Evolutionary conservation across 2,329 filamentous ascomycete genomes (phyloP).

Genomic region (Colletotrichum falcatum): DNA sequence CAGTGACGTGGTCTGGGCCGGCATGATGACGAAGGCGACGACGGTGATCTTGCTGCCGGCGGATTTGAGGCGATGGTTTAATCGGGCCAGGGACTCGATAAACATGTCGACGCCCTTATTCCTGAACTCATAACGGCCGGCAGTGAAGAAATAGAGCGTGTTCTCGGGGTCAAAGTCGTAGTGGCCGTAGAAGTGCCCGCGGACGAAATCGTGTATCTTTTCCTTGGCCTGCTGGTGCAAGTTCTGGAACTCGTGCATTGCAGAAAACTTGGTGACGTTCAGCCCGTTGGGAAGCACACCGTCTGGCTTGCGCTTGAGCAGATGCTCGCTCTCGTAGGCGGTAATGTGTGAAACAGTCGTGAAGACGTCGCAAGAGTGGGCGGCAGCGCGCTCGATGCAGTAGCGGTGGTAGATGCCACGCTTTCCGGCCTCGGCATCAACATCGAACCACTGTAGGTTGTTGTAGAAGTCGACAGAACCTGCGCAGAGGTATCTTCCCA

Average conservation of each 20-base stretch:
- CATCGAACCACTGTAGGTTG: conserved; percentile 96
- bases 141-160: conserved; percentile 97
- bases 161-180: conserved; percentile 98
- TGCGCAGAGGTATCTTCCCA: conserved; percentile 95
- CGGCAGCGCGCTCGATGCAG: conserved; percentile 94
- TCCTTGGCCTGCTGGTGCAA: conserved; percentile 96
- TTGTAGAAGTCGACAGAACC: conserved; percentile 99
- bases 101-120: conserved; percentile 99
- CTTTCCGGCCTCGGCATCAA: conserved; percentile 96
- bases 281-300: conserved; percentile 96
- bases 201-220: conserved; percentile 98
- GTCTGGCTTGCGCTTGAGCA: conserved; percentile 97
- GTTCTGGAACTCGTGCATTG: conserved; percentile 99
- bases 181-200: conserved; percentile 98
- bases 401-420: conserved; percentile 98
- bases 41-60: conserved; percentile 91
- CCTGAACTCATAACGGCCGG: conserved; percentile 95
- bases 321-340: conserved; percentile 96
- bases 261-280: conserved; percentile 98
- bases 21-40: conserved; percentile 99
- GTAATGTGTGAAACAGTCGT: conserved; percentile 99
- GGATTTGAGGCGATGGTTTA: conserved; percentile 92
- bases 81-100: conserved; percentile 91
- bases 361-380: conserved; percentile 95
- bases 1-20: conserved; percentile 92